Conservation (phyloP, 768 basidiomycete genomes). For the Obba rivulosa region DNA sequence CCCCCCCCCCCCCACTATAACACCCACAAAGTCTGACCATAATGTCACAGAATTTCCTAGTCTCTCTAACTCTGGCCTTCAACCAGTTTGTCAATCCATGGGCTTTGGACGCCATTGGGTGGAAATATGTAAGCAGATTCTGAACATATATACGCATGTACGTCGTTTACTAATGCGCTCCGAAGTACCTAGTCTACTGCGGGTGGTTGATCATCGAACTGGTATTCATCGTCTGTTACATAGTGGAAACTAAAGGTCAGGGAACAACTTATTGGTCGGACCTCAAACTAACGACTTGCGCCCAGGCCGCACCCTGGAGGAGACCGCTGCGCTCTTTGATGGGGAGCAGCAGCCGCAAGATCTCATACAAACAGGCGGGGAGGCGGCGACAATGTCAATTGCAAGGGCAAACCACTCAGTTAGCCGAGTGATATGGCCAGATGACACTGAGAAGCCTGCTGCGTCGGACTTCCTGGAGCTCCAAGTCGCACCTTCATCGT, state of each 20-base stretch:
- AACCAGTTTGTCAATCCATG: constrained; percentile 80
- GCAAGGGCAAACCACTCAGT: not conserved
- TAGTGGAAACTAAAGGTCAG: constrained; percentile 60
- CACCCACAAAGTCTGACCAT: not conserved
- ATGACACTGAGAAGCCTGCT: not conserved
- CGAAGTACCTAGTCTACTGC: constrained; percentile 52
- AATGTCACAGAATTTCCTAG: constrained; percentile 45
- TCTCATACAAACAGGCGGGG: constrained; percentile 41
- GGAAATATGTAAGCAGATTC: constrained; percentile 32
- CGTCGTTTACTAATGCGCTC: not conserved
- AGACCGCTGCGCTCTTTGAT: constrained; percentile 69
- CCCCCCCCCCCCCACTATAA: constrained; percentile 5
- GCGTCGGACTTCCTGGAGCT: constrained; percentile 7
- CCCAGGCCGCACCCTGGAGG: constrained; percentile 60
- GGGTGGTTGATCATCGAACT: constrained; percentile 63
- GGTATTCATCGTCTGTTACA: constrained; percentile 45
- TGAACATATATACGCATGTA: constrained; percentile 8
- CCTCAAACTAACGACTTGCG: not conserved
- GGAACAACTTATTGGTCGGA: constrained; percentile 3
- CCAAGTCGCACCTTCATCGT: not conserved
- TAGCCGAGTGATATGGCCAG: not conserved
- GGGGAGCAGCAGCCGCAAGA: constrained; percentile 42
- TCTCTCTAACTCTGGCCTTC: constrained; percentile 66
- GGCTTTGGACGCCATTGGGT: constrained; percentile 47
- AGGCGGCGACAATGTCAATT: constrained; percentile 38